Percentiles rank a stretch among this genome's conserved stretches.
These are phyloP conservation scores for Cladosporium halotolerans DNA, from an alignment of 2,329 filamentous ascomycete genomes.

Conservation along the genomic window DNA sequence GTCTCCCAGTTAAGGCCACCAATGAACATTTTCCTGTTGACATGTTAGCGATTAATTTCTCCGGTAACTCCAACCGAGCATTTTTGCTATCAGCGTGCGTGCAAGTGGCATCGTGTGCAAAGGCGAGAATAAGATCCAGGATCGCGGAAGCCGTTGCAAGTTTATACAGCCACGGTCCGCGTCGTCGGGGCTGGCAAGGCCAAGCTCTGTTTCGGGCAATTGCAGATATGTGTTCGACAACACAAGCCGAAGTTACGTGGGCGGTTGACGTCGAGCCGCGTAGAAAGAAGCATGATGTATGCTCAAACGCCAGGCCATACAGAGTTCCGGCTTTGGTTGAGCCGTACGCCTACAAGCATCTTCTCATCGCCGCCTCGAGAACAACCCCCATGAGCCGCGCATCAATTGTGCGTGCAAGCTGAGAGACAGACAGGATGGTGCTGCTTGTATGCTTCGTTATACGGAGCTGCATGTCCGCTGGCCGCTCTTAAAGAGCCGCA, in stretches of 20 bases:
- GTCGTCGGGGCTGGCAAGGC: too few species aligned
- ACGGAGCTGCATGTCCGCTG: constrained; percentile 12
- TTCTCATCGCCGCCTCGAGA: not conserved
- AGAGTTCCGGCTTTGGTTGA: too few species aligned
- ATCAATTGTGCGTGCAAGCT: constrained; percentile 1
- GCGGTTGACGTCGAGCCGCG: too few species aligned
- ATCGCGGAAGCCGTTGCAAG: not conserved
- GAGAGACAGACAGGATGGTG: constrained; percentile 10
- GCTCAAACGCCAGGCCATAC: too few species aligned
- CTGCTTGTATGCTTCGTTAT: constrained; percentile 10
- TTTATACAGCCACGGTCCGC: too few species aligned
- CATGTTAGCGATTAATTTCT: not conserved
- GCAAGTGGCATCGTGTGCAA: not conserved
- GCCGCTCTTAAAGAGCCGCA: constrained; percentile 1
- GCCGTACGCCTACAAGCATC: not conserved
- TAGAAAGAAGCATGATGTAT: not conserved
- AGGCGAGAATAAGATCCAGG: not conserved
- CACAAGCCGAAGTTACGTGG: too few species aligned
- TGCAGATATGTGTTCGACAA: too few species aligned
- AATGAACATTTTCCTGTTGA: constrained; percentile 94
- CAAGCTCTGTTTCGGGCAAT: too few species aligned
- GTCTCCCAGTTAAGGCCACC: constrained; percentile 98
- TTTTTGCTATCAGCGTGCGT: constrained; percentile 7
- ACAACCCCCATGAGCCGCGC: not conserved
- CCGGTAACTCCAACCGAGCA: not conserved